These are phyloP conservation scores for Stemphylium beticola DNA, from an alignment of 2,329 filamentous ascomycete species.

Conservation along the genomic window DNA sequence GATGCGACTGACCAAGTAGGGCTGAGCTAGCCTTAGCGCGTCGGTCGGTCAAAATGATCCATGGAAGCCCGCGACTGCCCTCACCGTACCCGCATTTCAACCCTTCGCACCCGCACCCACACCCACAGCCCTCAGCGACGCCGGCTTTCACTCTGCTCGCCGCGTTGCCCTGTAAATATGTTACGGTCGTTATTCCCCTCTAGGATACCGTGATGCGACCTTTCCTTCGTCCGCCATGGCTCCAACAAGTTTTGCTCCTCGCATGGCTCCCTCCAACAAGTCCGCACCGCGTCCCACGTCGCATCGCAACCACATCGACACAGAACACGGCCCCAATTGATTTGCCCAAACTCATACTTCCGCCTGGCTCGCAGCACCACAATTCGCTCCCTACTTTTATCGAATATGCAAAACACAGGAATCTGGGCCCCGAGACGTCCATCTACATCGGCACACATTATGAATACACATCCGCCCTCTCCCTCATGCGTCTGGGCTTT, in stretches of 20 bases:
- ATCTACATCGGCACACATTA: conserved; percentile 76
- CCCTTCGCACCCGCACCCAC: conserved; percentile 2
- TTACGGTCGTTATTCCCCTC: not conserved
- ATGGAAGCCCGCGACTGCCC: not conserved
- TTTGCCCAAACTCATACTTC: conserved; percentile 34
- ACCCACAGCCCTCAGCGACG: conserved; percentile 2
- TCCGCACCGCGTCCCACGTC: conserved; percentile 35
- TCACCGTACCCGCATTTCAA: not conserved
- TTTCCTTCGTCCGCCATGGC: conserved; percentile 31
- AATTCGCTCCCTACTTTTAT: conserved; percentile 70
- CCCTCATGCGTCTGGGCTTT: conserved; percentile 68
- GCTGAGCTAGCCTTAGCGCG: conserved; percentile 29
- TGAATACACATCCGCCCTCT: conserved; percentile 70
- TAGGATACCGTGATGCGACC: conserved; percentile 36
- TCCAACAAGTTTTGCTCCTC: conserved; percentile 23
- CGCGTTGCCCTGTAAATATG: conserved; percentile 31
- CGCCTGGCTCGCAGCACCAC: conserved; percentile 57
- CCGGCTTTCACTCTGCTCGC: not conserved
- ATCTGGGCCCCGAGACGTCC: conserved; percentile 62
- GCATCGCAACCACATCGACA: conserved; percentile 37
- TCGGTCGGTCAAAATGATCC: conserved; percentile 6
- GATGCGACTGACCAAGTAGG: conserved; percentile 5
- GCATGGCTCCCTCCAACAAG: conserved; percentile 28
- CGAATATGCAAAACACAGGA: conserved; percentile 64
- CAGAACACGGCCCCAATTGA: conserved; percentile 31